Base-by-base conservation (phyloP, 1,284 basidiomycete genomes). In the Boletus subluridellus region DNA sequence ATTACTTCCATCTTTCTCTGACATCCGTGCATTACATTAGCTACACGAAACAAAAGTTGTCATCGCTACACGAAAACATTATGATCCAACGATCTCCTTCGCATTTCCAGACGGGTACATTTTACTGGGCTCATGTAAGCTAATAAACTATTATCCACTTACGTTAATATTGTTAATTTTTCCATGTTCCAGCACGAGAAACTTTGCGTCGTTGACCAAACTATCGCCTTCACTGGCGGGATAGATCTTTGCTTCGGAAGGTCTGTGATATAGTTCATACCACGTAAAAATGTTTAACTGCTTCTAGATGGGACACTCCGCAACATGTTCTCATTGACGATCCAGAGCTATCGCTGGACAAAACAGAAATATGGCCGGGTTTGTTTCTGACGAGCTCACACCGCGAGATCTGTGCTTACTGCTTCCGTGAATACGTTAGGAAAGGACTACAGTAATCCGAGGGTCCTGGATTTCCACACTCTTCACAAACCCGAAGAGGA, bases 41-140 rank as follows among this genome's bases (percentile, higher is more conserved):
- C 68, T 98, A 98, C 71, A 82, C 95, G 44, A 99, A 99, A 72
- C 89, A 92, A 67, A 85, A 84, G n/a, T 75, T 99, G n/a, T 84
- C 84, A 24, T 82, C 81, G 1, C 77, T 99, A 38, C 95, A 98
- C 24, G 24, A 24, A 24, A 24, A 24, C 24, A 24, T 24, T 24
- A 24, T 24, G 24, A 24, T 24, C 24, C 70, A 99, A 73, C 86
- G 97, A 42, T 98, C 95, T 14, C 97, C 97, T 0, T 96, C 94
- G 5, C 96, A 99, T 75, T 95, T 98, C 73, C 92, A 95, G 69
- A 98, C 95, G 0, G 95, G 96, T 4, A 98, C 95, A 0, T 94
- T 98, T 73, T 97, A 97, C 72, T 99, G 96, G 96, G 94, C 94
- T 35, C 95, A 97, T 76, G 93, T 94, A 66, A 67, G 86, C 75